Base-by-base conservation (phyloP, 495 filamentous ascomycete species). In the Xylaria grammica region DNA sequence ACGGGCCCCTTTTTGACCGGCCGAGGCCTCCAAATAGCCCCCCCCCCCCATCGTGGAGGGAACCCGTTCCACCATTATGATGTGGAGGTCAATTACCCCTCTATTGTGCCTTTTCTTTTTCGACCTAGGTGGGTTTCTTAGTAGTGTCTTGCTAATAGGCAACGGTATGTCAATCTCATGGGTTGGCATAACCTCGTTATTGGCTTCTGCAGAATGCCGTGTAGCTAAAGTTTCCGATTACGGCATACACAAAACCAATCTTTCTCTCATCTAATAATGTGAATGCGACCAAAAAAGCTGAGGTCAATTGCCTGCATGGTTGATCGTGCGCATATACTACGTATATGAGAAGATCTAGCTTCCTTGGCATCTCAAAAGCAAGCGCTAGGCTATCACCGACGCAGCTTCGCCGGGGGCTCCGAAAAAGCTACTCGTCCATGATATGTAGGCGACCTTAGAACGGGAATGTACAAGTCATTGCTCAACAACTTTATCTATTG, bases 1-100 rank as follows among this genome's bases (percentile, higher is more conserved):
- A 9, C 38, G 5, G 48, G 8, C 3, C 26, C 4, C 7, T 1
- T 22, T 59, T 4, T 22, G 20, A 36, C 19, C 9, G 17, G 38
- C 29, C 49, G 26, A 55, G 60, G 60, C 60, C 50, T 55, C 60
- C 40, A 27, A 61, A 52, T 17, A 15, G 40, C 20, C 29, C 32
- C 24, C 26, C 26, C 10, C 29, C 26, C 22, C 20, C 46, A 61
- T 40, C 19, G 29, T 10, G 7, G 32, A 50, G 30, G 32, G 5
- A 24, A 1, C 46, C 1, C 17, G 17, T 34, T 36, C 20, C 1
- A 24, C 22, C 58, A 38, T 22, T 44, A 51, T n/a, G 15, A 20
- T 10, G 24, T 5, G 49, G 34, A 24, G 48, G 30, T 20, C 20
- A 60, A 32, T n/a, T 30, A 11, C 20, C 60, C 40, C 40, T 42